These are phyloP conservation scores for Phytophthora brassicae DNA, from an alignment of 352 stramenopile genomes.

Conservation along the genomic window DNA sequence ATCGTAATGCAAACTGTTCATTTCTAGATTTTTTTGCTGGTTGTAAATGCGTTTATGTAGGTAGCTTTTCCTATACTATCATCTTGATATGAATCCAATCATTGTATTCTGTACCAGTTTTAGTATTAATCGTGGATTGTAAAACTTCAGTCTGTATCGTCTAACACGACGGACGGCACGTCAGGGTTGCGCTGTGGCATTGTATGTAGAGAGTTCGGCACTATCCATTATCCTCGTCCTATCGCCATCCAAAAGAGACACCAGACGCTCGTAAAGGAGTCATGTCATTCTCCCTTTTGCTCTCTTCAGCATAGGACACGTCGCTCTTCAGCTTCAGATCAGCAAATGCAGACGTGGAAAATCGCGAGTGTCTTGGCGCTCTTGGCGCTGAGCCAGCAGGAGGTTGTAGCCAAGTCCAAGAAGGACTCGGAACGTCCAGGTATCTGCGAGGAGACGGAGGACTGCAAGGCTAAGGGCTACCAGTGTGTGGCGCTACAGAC, in stretches of 20 bases:
- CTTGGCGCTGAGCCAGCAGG: conserved; percentile 38
- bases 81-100: background rate
- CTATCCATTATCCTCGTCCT: conserved; percentile 31
- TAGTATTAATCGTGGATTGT: conserved; percentile 17
- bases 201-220: conserved; percentile 15
- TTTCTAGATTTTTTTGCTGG: conserved; percentile 10
- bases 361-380: conserved; percentile 33
- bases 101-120: no score
- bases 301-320: conserved; percentile 19
- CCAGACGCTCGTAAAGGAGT: conserved; percentile 4
- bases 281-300: conserved; percentile 38
- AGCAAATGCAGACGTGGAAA: conserved; percentile 47
- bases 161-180: conserved; percentile 26
- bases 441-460: conserved; percentile 61
- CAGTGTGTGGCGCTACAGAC: conserved; percentile 75
- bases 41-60: conserved; percentile 15
- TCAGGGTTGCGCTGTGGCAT: no score
- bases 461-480: conserved; percentile 55
- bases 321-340: conserved; percentile 13
- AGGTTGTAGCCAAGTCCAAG: conserved; percentile 30
- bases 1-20: no score
- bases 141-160: conserved; percentile 3
- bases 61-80: conserved; percentile 1
- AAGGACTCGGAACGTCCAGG: conserved; percentile 35
- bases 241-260: conserved; percentile 19